Evolutionary conservation across 73 alveolate genomes (phyloP), one percentile per base, ranked within the genome.

Genomic region (Symbiodinium pilosum): DNA sequence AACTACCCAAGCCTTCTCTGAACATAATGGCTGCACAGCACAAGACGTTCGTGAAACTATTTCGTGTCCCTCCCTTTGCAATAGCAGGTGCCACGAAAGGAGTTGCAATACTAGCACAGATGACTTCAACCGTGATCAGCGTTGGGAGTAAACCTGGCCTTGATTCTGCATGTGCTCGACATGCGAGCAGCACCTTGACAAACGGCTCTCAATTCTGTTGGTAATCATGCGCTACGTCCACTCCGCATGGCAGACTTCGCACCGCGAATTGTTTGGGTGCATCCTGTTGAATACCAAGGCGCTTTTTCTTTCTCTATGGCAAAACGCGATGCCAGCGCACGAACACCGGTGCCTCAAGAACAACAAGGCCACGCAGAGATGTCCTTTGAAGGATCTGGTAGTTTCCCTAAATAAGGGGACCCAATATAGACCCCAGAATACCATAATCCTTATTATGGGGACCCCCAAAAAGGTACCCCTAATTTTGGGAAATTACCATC

Each of bases 101-200:
- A n/a, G n/a, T n/a, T n/a, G n/a, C n/a, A n/a, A n/a, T n/a, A n/a
- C n/a, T n/a, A n/a, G n/a, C n/a, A n/a, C n/a, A n/a, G n/a, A n/a
- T n/a, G n/a, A n/a, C n/a, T n/a, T n/a, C n/a, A n/a, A 64, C 75
- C 36, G 0, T 64, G 59, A 47, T 47, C 59, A 47, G 59, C 59
- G 59, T 9, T 64, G 38, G 24, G 81, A 64, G 30, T 14, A 26
- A 28, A 73, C 5, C 16, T 44, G 83, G 51, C 97, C 97, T 91
- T 18, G 97, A 91, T 43, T 91, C 89, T 18, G 97, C 97, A 69
- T 91, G 97, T 68, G 97, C 97, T 43, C 97, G 97, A 88, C 97
- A 91, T 9, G 89, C 97, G 34, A 91, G 52, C n/a, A 91, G 75
- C 36, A 91, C 97, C 81, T 91, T 69, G 89, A 43, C 89, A 85